Evolutionary conservation across 2,329 filamentous ascomycete species (phyloP).

Genomic region (Verticillium albo-atrum): DNA sequence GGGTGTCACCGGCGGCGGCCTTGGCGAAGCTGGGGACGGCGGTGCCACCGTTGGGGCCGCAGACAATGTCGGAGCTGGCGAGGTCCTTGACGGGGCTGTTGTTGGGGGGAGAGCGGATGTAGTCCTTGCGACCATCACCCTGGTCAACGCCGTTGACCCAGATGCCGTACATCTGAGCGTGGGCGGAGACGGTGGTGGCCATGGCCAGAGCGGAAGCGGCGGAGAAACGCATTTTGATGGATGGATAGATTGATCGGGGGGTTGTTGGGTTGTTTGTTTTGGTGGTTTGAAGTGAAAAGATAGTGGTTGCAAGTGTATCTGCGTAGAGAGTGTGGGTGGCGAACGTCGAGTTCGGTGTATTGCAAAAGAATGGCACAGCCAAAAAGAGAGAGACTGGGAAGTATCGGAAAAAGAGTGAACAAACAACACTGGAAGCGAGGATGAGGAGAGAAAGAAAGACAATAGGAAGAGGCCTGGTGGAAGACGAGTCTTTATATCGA

Average conservation of each 20-base stretch:
- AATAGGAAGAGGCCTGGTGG: background rate
- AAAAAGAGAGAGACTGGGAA: slow-evolving; percentile 2
- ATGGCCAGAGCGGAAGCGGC: slow-evolving; percentile 28
- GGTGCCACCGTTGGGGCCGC: slow-evolving; percentile 36
- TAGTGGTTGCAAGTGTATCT: background rate
- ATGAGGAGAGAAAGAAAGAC: background rate
- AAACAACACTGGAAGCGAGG: slow-evolving; percentile 2
- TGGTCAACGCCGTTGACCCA: slow-evolving; percentile 43
- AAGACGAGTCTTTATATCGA: background rate
- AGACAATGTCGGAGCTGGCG: slow-evolving; percentile 33
- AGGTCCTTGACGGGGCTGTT: slow-evolving; percentile 42
- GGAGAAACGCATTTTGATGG: slow-evolving; percentile 29
- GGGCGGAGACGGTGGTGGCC: slow-evolving; percentile 34
- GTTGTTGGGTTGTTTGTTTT: background rate
- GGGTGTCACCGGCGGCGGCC: slow-evolving; percentile 41
- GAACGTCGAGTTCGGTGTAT: slow-evolving; percentile 3
- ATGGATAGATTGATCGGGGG: background rate
- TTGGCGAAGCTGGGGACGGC: slow-evolving; percentile 32
- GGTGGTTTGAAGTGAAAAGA: background rate
- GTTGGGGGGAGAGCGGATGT: slow-evolving; percentile 39
- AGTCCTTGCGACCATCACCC: slow-evolving; percentile 32
- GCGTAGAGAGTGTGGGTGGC: background rate
- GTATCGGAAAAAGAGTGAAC: slow-evolving; percentile 2
- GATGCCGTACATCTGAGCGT: slow-evolving; percentile 41
- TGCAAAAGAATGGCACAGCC: slow-evolving; percentile 4